Conservation (phyloP, 129 eudicot genomes). For the Ambrosia trifida region DNA sequence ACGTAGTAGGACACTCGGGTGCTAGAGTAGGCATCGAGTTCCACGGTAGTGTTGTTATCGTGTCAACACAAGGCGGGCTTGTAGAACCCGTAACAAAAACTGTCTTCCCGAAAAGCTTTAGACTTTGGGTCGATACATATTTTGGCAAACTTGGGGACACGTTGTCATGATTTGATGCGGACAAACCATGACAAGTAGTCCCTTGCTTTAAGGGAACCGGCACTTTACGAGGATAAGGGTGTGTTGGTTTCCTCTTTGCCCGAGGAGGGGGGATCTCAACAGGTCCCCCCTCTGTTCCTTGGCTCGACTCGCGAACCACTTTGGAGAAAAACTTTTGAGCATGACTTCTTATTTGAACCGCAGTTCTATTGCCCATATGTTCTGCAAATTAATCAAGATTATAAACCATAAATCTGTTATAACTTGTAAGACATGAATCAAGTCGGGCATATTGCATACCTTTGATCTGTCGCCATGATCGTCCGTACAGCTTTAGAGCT, state of each 20-base stretch:
- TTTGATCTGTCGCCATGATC: conserved; percentile 74
- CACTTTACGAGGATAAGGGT: conserved; percentile 82
- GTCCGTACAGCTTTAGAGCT: conserved; percentile 73
- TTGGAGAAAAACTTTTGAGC: conserved; percentile 85
- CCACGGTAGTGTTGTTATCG: conserved; percentile 14
- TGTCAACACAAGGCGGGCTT: conserved; percentile 29
- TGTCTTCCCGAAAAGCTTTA: conserved; percentile 73
- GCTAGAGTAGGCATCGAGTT: conserved; percentile 5
- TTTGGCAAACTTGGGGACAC: conserved; percentile 47
- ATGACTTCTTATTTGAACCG: conserved; percentile 88
- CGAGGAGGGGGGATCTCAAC: conserved; percentile 87
- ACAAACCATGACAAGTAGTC: conserved; percentile 28
- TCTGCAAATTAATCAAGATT: conserved; percentile 40
- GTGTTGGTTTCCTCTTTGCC: conserved; percentile 76
- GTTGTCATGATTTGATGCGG: conserved; percentile 41
- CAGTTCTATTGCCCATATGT: conserved; percentile 81
- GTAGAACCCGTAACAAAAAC: conserved; percentile 37
- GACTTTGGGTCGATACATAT: no score
- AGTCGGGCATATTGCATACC: conserved; percentile 50
- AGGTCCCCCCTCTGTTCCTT: conserved; percentile 36
- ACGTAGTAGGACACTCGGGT: conserved; percentile 10
- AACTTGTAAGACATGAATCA: background rate
- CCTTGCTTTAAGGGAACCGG: conserved; percentile 29
- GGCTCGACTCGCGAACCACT: conserved; percentile 65
- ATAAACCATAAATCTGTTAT: conserved; percentile 1